phyloP scores from a whole-genome alignment of 257 asterid species.

The Agastache rugosa region DNA sequence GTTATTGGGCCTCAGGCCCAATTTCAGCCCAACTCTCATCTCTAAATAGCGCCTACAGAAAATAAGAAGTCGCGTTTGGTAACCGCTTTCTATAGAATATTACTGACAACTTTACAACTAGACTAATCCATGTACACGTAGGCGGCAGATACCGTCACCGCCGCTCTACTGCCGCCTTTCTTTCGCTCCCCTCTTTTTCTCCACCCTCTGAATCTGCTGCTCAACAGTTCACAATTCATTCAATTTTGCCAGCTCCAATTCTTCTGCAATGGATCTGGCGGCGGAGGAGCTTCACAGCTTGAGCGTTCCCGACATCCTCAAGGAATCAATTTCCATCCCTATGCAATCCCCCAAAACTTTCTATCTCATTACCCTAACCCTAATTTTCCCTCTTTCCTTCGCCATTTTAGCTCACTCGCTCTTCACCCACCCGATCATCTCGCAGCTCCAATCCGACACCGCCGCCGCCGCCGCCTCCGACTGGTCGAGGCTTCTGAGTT shows the following conservation, averaged over 20 bases:
- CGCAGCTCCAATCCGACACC: constrained; percentile 66
- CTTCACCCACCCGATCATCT: constrained; percentile 80
- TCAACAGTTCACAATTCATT: neutral
- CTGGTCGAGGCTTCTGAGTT: constrained; percentile 72
- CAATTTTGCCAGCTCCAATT: neutral
- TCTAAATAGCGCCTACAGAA: too few species aligned
- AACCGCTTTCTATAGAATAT: neutral
- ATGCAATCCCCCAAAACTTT: constrained; percentile 83
- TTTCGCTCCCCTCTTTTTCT: neutral
- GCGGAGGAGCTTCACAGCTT: constrained; percentile 78
- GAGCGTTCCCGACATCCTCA: constrained; percentile 61
- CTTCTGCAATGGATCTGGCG: constrained; percentile 69
- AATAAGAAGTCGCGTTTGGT: neutral
- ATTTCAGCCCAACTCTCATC: too few species aligned
- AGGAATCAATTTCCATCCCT: constrained; percentile 82
- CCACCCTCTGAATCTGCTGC: neutral
- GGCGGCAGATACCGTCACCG: constrained; percentile 29
- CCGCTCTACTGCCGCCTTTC: neutral
- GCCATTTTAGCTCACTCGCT: constrained; percentile 94
- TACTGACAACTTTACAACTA: neutral
- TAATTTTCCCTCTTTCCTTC: constrained; percentile 86
- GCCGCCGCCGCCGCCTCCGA: constrained; percentile 55
- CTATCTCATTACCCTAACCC: constrained; percentile 71
- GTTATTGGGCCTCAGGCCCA: neutral
- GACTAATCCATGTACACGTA: neutral